Base-by-base conservation (phyloP, 1,284 basidiomycete species). In the Salmacisia buchloeana region DNA sequence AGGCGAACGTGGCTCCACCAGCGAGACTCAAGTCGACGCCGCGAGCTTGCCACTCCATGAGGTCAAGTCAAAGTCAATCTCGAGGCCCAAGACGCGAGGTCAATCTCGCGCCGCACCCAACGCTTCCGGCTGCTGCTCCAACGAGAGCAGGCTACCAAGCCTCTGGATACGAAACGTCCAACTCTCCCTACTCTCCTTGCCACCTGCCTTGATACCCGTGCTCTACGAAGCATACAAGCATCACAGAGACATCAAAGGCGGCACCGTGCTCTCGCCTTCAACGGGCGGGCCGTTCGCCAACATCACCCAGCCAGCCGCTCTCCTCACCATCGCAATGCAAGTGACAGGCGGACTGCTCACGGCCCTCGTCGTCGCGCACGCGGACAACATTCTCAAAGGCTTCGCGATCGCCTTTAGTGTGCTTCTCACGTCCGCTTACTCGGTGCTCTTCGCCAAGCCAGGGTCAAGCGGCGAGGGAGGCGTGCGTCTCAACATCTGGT, bases 81-180 rank as follows among this genome's bases (percentile, higher is more conserved):
- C 41, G 49, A 6, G 18, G 49, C 4, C 13, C 23, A 54, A 29
- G 13, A 27, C 15, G 49, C 4, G 2, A 1, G 13, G 7, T 54
- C 29, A n/a, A 33, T 31, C 1, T 33, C 49, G 34, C 4, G 9
- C 13, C 12, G 29, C 3, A 33, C 18, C 13, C 7, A 21, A 43
- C 18, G 12, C 10, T 38, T n/a, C 36, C 36, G 12, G 10, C n/a
- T 38, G 12, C 36, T 38, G 12, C 36, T 10, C 36, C 23, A 52
- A 52, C n/a, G n/a, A 52, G 27, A n/a, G 46, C 46, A 29, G 23
- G 18, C 29, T 54, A 31, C 49, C 49, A 9, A 31, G 27, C 81
- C 85, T 97, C 6, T 97, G 94, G 94, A 88, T 94, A 62, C 89
- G 94, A 72, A 98, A 97, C 81, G 90, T 96, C 59, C 94, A 97